phyloP scores from a whole-genome alignment of 2,329 filamentous ascomycete genomes.

The Fusarium albidum region DNA sequence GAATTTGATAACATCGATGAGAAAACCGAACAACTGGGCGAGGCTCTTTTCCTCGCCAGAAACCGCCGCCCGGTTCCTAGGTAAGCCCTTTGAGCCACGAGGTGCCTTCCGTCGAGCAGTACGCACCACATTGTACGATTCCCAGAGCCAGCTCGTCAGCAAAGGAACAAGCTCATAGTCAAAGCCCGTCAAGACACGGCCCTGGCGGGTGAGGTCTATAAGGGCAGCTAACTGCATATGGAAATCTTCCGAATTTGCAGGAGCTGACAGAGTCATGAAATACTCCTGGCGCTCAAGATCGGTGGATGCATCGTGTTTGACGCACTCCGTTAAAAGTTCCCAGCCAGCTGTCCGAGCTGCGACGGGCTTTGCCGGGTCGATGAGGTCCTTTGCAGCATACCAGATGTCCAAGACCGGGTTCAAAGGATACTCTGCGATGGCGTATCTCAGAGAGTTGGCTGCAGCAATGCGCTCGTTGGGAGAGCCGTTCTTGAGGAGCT shows the following conservation, averaged over 20 bases:
- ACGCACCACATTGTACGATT: conserved; percentile 62
- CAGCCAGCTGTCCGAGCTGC: conserved; percentile 68
- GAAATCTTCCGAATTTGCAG: conserved; percentile 68
- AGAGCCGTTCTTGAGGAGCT: conserved; percentile 61
- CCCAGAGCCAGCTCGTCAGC: conserved; percentile 67
- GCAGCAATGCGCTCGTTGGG: conserved; percentile 64
- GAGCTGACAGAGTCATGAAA: conserved; percentile 67
- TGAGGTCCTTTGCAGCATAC: conserved; percentile 71
- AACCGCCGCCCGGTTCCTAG: conserved; percentile 48
- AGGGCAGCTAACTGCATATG: conserved; percentile 71
- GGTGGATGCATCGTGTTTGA: conserved; percentile 68
- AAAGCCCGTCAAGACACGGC: conserved; percentile 70
- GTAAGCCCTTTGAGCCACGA: conserved; percentile 46
- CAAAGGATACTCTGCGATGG: conserved; percentile 66
- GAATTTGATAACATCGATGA: conserved; percentile 77
- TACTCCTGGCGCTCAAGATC: conserved; percentile 72
- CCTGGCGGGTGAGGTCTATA: conserved; percentile 67
- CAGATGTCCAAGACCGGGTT: conserved; percentile 69
- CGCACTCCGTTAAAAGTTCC: conserved; percentile 71
- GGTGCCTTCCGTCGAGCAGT: conserved; percentile 57
- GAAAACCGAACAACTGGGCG: conserved; percentile 69
- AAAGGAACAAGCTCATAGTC: conserved; percentile 72
- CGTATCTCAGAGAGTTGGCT: conserved; percentile 63
- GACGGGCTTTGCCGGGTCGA: conserved; percentile 63
- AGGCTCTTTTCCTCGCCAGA: conserved; percentile 69